Base-by-base conservation (phyloP, 257 asterid genomes). In the Buddleja alternifolia region DNA sequence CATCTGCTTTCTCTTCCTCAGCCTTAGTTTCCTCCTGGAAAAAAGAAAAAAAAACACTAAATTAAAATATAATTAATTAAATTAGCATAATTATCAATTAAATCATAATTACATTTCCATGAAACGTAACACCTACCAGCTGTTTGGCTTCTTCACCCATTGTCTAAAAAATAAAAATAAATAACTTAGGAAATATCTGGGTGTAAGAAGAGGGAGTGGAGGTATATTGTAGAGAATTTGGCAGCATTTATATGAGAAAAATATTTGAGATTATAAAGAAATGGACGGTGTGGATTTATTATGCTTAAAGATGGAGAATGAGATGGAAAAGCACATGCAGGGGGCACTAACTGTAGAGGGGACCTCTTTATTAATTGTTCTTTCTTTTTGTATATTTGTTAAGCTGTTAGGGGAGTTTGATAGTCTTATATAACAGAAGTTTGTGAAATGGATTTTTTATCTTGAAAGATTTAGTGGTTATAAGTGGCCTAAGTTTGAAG, bases 311-410 rank as follows among this genome's bases (percentile, higher is more conserved):
- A 72, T 67, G 23, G 36, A 62, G 57, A 65, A 55, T 69, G 72
- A 51, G 71, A 72, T 75, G 81, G 86, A 82, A 75, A 81, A 75
- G 83, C 89, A 84, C 84, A 81, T 84, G 89, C 79, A 80, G 48
- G 61, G n/a, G 79, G 80, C 80, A 83, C 86, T 78, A 78, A 74
- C 67, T 16, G 57, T 29, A 29, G 7, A 23, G 52, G 63, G 60
- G 75, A 44, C 67, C 65, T 57, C 52, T 23, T 50, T 10, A 17
- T 36, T 19, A 67, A 17, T 54, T 36, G 10, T 15, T 19, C 1
- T 54, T 32, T n/a, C n/a, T n/a, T 40, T 70, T 51, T 53, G 34
- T 29, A 29, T 29, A n/a, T 29, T 29, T 29, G 34, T 29, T 29
- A 29, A 29, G 34, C n/a, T n/a, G n/a, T n/a, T n/a, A n/a, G 34